These are phyloP conservation scores for Pseudofabraea citricarpa DNA, from an alignment of 2,329 filamentous ascomycete genomes.

Conservation along the genomic window DNA sequence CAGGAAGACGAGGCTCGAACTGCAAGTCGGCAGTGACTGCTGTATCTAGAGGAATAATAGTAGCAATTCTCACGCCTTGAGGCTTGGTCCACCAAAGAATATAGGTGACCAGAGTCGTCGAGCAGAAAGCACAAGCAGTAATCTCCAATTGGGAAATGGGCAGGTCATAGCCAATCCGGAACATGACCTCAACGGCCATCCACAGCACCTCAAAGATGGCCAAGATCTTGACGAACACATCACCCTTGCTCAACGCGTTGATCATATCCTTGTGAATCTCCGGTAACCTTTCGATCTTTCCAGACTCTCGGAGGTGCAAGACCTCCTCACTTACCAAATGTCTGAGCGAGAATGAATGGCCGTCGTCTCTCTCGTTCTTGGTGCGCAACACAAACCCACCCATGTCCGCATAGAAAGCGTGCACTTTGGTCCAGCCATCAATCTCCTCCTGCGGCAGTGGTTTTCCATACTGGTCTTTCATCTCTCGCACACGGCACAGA, in stretches of 20 bases:
- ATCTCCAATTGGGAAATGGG: conserved; percentile 8
- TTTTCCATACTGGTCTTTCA: background rate
- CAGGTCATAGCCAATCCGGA: background rate
- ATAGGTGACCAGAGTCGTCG: conserved; percentile 4
- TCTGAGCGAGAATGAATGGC: background rate
- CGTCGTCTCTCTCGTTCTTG: background rate
- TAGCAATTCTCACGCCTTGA: conserved; percentile 1
- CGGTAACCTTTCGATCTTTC: background rate
- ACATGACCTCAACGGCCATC: conserved; percentile 1
- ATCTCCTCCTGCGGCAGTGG: background rate
- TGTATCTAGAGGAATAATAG: background rate
- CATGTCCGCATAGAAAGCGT: conserved; percentile 1
- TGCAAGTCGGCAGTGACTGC: background rate
- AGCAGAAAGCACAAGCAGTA: conserved; percentile 6
- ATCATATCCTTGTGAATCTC: conserved; percentile 1
- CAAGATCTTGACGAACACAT: conserved; percentile 3
- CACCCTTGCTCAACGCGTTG: conserved; percentile 4
- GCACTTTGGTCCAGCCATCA: conserved; percentile 1
- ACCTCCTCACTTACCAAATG: conserved; percentile 2
- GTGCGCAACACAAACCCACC: background rate
- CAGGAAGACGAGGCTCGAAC: background rate
- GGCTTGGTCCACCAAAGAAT: conserved; percentile 4
- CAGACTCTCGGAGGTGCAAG: background rate
- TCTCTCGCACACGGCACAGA: background rate
- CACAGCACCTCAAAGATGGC: conserved; percentile 4